Conservation (phyloP, 1,139 yeast species). For the Geotrichum australiense region DNA sequence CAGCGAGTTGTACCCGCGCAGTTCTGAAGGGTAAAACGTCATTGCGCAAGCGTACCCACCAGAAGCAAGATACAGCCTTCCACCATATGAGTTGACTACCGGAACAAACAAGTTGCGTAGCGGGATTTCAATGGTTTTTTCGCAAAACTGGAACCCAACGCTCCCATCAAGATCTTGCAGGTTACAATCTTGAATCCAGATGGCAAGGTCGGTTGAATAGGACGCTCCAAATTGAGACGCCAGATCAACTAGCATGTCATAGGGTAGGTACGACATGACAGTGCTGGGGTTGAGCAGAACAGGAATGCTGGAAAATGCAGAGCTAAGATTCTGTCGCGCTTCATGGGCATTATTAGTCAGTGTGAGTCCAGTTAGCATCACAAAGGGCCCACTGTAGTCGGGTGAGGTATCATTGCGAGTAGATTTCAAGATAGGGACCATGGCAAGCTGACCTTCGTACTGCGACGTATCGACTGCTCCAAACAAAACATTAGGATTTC, state of each 20-base stretch:
- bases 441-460: conserved; percentile 20
- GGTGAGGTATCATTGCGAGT: conserved; percentile 5
- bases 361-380: conserved; percentile 49
- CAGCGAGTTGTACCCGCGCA: conserved; percentile 48
- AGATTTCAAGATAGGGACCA: conserved; percentile 21
- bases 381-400: conserved; percentile 41
- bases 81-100: conserved; percentile 31
- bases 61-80: conserved; percentile 40
- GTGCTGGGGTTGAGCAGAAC: conserved; percentile 58
- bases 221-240: conserved; percentile 73
- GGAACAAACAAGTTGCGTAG: conserved; percentile 44
- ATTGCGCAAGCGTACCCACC: conserved; percentile 56
- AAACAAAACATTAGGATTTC: conserved; percentile 20
- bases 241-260: conserved; percentile 50
- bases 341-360: conserved; percentile 39
- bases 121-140: conserved; percentile 48
- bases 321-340: conserved; percentile 8
- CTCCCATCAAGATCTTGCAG: conserved; percentile 47
- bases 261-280: conserved; percentile 51
- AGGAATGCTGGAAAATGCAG: conserved; percentile 35
- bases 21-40: conserved; percentile 46
- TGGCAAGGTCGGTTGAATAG: conserved; percentile 43
- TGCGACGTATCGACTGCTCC: conserved; percentile 24
- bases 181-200: conserved; percentile 66
- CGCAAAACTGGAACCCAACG: conserved; percentile 50